Base-by-base conservation (phyloP, 1,139 yeast species). In the Zygosaccharomyces sapae region DNA sequence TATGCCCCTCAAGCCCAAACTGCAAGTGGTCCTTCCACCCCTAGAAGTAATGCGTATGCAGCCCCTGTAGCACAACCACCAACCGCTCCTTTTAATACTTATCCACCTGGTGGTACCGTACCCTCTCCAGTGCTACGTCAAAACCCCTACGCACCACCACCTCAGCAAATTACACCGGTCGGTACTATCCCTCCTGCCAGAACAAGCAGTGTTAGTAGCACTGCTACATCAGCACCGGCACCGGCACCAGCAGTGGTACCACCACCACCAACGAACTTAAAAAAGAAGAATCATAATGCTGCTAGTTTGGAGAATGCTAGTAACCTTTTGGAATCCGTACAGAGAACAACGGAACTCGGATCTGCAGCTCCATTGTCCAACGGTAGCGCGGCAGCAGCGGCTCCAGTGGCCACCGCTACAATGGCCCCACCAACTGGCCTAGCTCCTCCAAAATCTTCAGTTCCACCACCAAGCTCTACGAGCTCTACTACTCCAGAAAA, bases 141-240 rank as follows among this genome's bases (percentile, higher is more conserved):
- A 19, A 70, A 70, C 54, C 73, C 75, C 38, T 68, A 70, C 49
- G 77, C 76, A 2, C 75, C 77, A 39, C 67, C 72, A 31, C 65
- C 72, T 40, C 43, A 39, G 18, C 47, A 37, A 27, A n/a, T 37
- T 8, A 34, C 36, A n/a, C 30, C 41, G 13, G 44, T 33, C 3
- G 43, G 47, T 24, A 31, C 38, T 16, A 24, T 39, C 4, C 54
- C 55, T 12, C 48, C 52, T 10, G 18, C 41, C 50, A 46, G 41
- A 47, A 25, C 47, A 53, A 34, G 54, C 52, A 34, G 55, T 56
- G 13, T 55, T 58, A 20, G 55, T 20, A 41, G 54, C 24, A 47
- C 46, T 19, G 47, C 51, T n/a, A 43, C 52, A 43, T 43, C 53
- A 18, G 33, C 45, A 16, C 44, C 54, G 18, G n/a, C n/a, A n/a